Conservation (phyloP, 2,329 filamentous ascomycete species). For the Zymoseptoria pseudotritici region DNA sequence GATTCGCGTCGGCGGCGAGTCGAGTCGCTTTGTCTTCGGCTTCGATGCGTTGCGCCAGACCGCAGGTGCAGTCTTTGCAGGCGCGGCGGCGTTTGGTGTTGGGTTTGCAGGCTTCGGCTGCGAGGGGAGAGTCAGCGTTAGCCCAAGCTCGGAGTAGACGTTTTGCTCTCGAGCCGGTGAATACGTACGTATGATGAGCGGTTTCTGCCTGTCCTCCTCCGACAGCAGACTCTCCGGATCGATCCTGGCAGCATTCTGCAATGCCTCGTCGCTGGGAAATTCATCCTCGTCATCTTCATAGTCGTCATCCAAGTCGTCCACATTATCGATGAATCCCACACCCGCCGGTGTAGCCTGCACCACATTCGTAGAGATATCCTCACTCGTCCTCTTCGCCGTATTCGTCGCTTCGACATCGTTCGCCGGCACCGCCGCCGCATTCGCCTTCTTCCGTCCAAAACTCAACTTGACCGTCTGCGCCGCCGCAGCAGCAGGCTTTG, state of each 20-base stretch:
- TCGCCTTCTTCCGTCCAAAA: constrained; percentile 50
- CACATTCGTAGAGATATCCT: constrained; percentile 22
- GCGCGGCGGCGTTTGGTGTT: constrained; percentile 85
- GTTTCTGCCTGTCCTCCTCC: constrained; percentile 72
- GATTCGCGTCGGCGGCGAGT: constrained; percentile 51
- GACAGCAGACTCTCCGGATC: constrained; percentile 84
- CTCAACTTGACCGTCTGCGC: constrained; percentile 43
- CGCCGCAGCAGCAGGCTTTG: constrained; percentile 46
- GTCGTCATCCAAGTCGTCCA: constrained; percentile 52
- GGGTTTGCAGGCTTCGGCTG: constrained; percentile 78
- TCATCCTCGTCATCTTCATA: constrained; percentile 30
- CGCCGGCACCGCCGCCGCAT: constrained; percentile 34
- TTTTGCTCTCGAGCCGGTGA: not conserved
- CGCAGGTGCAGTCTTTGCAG: constrained; percentile 97
- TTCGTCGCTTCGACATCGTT: constrained; percentile 28
- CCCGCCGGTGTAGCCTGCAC: constrained; percentile 43
- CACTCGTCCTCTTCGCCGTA: constrained; percentile 27
- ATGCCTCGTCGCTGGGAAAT: constrained; percentile 29
- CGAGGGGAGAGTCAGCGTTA: constrained; percentile 6
- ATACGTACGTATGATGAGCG: constrained; percentile 65
- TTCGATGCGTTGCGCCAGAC: constrained; percentile 75
- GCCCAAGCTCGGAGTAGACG: constrained; percentile 16
- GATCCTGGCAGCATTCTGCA: constrained; percentile 70
- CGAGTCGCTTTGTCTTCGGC: constrained; percentile 72
- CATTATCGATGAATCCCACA: constrained; percentile 61